Evolutionary conservation across 805 yeast species (phyloP).

Genomic region (Kluyveromyces siamensis): DNA sequence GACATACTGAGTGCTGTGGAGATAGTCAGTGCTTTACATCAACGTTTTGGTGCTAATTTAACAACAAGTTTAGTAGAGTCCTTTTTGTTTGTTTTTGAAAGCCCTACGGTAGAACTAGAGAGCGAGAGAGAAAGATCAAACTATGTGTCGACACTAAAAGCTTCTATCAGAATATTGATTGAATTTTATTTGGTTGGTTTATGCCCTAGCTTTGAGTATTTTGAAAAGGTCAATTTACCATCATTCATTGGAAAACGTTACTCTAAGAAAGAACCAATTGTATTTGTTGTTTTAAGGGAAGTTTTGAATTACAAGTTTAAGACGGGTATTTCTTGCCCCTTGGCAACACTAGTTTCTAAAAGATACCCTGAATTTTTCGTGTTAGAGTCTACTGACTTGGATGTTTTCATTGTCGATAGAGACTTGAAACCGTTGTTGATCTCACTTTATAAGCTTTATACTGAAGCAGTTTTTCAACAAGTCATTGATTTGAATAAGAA

Average conservation of each 20-base stretch:
- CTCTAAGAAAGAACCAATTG: constrained; percentile 30
- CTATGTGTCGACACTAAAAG: constrained; percentile 35
- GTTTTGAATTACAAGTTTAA: constrained; percentile 34
- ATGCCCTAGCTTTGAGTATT: constrained; percentile 37
- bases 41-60: constrained; percentile 50
- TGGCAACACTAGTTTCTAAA: constrained; percentile 43
- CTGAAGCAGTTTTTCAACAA: constrained; percentile 33
- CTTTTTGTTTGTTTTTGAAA: constrained; percentile 34
- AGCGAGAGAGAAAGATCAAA: constrained; percentile 37
- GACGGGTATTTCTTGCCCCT: constrained; percentile 26
- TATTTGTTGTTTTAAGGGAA: constrained; percentile 38
- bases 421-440: constrained; percentile 22
- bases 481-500: constrained; percentile 31
- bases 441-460: constrained; percentile 35
- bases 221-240: constrained; percentile 35
- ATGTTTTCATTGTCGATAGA: constrained; percentile 21
- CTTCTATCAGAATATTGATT: constrained; percentile 40
- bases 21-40: constrained; percentile 65
- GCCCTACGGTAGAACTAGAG: constrained; percentile 18
- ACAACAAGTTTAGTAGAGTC: constrained; percentile 39
- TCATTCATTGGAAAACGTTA: constrained; percentile 31
- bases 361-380: constrained; percentile 33
- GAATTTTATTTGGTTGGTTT: constrained; percentile 55
- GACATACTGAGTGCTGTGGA: constrained; percentile 61
- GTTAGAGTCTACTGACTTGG: constrained; percentile 19